These are phyloP conservation scores for Arthrobotrys megalospora DNA, from an alignment of 2,329 filamentous ascomycete genomes.

Conservation along the genomic window DNA sequence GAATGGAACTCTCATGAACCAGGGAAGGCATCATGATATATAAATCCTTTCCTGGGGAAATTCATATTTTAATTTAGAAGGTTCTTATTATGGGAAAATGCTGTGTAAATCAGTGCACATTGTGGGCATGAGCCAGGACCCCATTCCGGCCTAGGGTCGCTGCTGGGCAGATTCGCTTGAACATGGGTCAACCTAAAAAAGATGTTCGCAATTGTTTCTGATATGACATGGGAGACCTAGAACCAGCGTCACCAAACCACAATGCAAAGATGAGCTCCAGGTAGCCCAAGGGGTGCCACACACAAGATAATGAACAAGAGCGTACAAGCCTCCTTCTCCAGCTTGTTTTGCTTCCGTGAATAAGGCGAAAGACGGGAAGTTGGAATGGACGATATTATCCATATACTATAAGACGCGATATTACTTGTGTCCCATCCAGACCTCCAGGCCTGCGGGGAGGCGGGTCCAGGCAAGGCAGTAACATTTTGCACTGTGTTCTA, in stretches of 20 bases:
- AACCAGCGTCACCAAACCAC: slow-evolving; percentile 53
- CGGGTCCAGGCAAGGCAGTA: slow-evolving; percentile 49
- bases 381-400: slow-evolving; percentile 29
- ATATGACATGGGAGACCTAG: slow-evolving; percentile 60
- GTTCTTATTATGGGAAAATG: slow-evolving; percentile 61
- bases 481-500: slow-evolving; percentile 32
- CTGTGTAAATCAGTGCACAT: slow-evolving; percentile 56
- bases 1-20: slow-evolving; percentile 40
- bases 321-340: slow-evolving; percentile 57
- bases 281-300: slow-evolving; percentile 53
- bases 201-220: slow-evolving; percentile 61
- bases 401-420: background rate
- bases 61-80: slow-evolving; percentile 61
- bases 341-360: slow-evolving; percentile 50
- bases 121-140: slow-evolving; percentile 59
- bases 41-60: slow-evolving; percentile 60
- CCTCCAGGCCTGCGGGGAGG: slow-evolving; percentile 42
- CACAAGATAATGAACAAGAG: slow-evolving; percentile 47
- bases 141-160: slow-evolving; percentile 59
- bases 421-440: slow-evolving; percentile 40
- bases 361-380: slow-evolving; percentile 55
- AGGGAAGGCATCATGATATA: slow-evolving; percentile 60
- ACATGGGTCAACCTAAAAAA: slow-evolving; percentile 61
- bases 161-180: slow-evolving; percentile 57
- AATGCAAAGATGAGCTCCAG: slow-evolving; percentile 44